phyloP scores from a whole-genome alignment of 2,329 filamentous ascomycete species.

The Stagonosporopsis chrysanthemi region DNA sequence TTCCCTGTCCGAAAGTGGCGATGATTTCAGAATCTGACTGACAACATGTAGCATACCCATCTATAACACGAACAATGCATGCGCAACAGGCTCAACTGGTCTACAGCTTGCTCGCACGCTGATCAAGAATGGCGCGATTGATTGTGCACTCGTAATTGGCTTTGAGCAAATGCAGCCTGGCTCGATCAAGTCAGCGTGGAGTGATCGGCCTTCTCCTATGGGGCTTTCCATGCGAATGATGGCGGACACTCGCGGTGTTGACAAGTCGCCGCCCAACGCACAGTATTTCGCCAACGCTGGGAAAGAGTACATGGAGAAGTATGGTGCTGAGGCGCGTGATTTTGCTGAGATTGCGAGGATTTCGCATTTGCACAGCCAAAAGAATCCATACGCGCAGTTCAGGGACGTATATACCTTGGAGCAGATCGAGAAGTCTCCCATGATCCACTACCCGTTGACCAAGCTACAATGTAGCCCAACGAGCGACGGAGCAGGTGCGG shows the following conservation, averaged over 20 bases:
- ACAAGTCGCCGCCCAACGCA: conserved; percentile 81
- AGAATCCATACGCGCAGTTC: conserved; percentile 96
- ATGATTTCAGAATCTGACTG: conserved; percentile 7
- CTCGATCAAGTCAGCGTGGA: conserved; percentile 79
- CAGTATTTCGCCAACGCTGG: conserved; percentile 97
- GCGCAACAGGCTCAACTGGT: conserved; percentile 89
- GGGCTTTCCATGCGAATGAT: conserved; percentile 80
- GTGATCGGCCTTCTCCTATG: conserved; percentile 81
- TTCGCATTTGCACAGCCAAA: conserved; percentile 87
- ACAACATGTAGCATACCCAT: conserved; percentile 73
- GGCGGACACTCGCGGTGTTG: conserved; percentile 77
- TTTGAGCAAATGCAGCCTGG: conserved; percentile 98
- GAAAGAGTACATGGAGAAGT: conserved; percentile 92
- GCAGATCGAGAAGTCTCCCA: conserved; percentile 76
- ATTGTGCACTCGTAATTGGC: conserved; percentile 88
- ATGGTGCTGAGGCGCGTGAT: conserved; percentile 81
- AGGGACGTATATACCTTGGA: conserved; percentile 86
- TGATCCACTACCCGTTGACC: conserved; percentile 84
- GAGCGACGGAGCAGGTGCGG: conserved; percentile 87
- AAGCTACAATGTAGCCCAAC: conserved; percentile 97
- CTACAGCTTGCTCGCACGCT: conserved; percentile 81
- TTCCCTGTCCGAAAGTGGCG: too few relatives aligned
- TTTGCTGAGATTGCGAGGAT: conserved; percentile 92
- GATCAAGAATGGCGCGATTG: conserved; percentile 78
- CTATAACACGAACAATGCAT: conserved; percentile 98